A percentile compares a stretch with the other conserved stretches of the same genome.
Conservation (phyloP, 257 asterid genomes). For the Osmanthus fragrans region DNA sequence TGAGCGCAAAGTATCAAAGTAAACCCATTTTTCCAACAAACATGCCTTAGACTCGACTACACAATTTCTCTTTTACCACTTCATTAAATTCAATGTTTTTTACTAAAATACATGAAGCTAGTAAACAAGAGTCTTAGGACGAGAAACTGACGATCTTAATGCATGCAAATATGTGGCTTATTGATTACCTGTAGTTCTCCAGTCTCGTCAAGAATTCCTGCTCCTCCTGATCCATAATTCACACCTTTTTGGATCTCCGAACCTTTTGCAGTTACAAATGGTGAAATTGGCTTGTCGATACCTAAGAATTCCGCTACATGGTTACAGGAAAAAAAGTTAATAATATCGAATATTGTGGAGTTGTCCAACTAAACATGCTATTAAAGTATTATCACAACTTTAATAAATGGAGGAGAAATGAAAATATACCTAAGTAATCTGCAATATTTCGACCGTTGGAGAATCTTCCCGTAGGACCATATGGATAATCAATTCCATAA, state of each 20-base stretch:
- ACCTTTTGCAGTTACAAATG: slow-evolving; percentile 39
- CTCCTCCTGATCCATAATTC: slow-evolving; percentile 67
- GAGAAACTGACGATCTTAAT: too few relatives aligned
- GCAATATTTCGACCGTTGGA: slow-evolving; percentile 38
- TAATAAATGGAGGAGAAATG: too few relatives aligned
- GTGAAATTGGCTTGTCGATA: slow-evolving; percentile 38
- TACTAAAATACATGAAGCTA: too few relatives aligned
- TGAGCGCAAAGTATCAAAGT: too few relatives aligned
- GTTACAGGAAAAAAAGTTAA: not conserved
- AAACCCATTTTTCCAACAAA: too few relatives aligned
- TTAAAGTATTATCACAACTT: too few relatives aligned
- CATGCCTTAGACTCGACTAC: too few relatives aligned
- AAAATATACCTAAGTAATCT: slow-evolving; percentile 34
- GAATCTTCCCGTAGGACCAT: slow-evolving; percentile 57
- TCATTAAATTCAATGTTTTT: too few relatives aligned
- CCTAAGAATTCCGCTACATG: slow-evolving; percentile 38
- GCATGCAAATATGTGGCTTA: too few relatives aligned
- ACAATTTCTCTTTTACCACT: too few relatives aligned
- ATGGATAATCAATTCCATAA: slow-evolving; percentile 57
- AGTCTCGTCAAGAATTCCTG: slow-evolving; percentile 54
- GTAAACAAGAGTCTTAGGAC: too few relatives aligned
- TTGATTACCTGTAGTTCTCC: slow-evolving; percentile 20
- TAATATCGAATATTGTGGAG: too few relatives aligned
- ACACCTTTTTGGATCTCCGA: slow-evolving; percentile 39
- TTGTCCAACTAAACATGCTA: not conserved